Percentiles rank a stretch among this genome's conserved stretches.
Evolutionary conservation across 2,329 filamentous ascomycete genomes (phyloP).

Genomic region (Grosmannia huntii): DNA sequence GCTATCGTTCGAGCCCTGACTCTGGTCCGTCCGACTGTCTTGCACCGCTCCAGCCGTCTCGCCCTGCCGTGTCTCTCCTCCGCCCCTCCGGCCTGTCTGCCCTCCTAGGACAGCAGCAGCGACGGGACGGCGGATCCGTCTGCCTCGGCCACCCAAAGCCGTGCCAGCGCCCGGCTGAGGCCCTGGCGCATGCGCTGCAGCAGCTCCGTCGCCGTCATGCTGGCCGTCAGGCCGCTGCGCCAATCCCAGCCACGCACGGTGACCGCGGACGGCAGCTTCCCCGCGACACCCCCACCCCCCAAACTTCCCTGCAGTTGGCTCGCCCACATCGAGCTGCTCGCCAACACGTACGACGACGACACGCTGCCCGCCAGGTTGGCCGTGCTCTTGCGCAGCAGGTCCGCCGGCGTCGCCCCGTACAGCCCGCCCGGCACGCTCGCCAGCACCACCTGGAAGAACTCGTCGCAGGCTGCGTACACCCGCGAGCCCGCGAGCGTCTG

Average conservation of each 20-base stretch:
- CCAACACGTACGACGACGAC: conserved; percentile 52
- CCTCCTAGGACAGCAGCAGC: neutral
- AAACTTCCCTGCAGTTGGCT: conserved; percentile 42
- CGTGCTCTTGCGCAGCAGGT: conserved; percentile 48
- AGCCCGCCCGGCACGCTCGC: conserved; percentile 47
- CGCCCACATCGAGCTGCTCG: conserved; percentile 60
- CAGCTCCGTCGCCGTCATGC: conserved; percentile 54
- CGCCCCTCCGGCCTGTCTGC: no score
- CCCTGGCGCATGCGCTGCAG: conserved; percentile 58
- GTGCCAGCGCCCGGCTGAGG: conserved; percentile 60
- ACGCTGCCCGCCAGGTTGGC: neutral
- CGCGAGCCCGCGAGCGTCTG: conserved; percentile 56
- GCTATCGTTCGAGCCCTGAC: no score
- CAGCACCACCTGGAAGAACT: conserved; percentile 65
- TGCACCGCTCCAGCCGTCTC: neutral
- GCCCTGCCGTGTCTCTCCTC: neutral
- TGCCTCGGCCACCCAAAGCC: conserved; percentile 54
- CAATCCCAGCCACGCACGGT: conserved; percentile 42
- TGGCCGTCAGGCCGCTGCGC: conserved; percentile 38
- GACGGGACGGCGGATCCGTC: conserved; percentile 23
- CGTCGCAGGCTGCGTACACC: conserved; percentile 62
- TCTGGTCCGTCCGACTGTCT: no score
- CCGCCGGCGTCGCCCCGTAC: conserved; percentile 49
- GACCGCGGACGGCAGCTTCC: conserved; percentile 12
- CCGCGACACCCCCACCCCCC: no score